These are phyloP conservation scores for Clonostachys solani DNA, from an alignment of 2,329 filamentous ascomycete species.

Conservation along the genomic window DNA sequence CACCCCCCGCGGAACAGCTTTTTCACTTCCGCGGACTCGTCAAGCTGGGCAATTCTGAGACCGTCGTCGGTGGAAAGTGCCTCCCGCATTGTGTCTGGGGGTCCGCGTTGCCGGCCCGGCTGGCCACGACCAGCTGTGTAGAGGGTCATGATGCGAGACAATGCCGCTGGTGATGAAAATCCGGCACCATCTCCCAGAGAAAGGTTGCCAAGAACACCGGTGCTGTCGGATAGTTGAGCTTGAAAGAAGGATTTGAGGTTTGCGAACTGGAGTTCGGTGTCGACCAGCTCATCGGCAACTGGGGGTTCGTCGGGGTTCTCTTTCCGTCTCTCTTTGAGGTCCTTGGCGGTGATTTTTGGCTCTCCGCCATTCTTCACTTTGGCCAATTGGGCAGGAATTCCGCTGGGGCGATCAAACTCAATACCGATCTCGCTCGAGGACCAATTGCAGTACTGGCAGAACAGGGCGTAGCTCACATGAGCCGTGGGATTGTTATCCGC, in stretches of 20 bases:
- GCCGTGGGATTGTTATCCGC: conserved; percentile 26
- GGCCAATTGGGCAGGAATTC: conserved; percentile 76
- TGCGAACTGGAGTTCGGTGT: conserved; percentile 67
- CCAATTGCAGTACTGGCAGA: conserved; percentile 92
- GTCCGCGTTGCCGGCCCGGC: conserved; percentile 59
- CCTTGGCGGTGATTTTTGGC: conserved; percentile 43
- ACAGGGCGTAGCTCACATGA: conserved; percentile 65
- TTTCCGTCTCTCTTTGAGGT: conserved; percentile 46
- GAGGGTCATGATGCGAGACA: conserved; percentile 87
- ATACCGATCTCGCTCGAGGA: conserved; percentile 84
- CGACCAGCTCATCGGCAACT: conserved; percentile 41
- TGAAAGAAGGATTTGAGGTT: conserved; percentile 79
- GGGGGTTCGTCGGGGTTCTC: conserved; percentile 31
- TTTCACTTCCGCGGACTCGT: conserved; percentile 58
- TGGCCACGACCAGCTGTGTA: conserved; percentile 71
- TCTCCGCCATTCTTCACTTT: conserved; percentile 62
- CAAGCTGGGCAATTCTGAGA: conserved; percentile 55
- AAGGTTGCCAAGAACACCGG: conserved; percentile 44
- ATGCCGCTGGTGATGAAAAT: conserved; percentile 71
- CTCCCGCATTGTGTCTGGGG: conserved; percentile 75
- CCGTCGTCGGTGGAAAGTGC: conserved; percentile 69
- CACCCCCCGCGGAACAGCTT: conserved; percentile 57
- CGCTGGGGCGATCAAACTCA: conserved; percentile 83
- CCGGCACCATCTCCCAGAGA: conserved; percentile 34
- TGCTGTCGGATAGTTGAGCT: conserved; percentile 64